phyloP scores from a whole-genome alignment of 2,329 filamentous ascomycete species.

The Colletotrichum shisoi region DNA sequence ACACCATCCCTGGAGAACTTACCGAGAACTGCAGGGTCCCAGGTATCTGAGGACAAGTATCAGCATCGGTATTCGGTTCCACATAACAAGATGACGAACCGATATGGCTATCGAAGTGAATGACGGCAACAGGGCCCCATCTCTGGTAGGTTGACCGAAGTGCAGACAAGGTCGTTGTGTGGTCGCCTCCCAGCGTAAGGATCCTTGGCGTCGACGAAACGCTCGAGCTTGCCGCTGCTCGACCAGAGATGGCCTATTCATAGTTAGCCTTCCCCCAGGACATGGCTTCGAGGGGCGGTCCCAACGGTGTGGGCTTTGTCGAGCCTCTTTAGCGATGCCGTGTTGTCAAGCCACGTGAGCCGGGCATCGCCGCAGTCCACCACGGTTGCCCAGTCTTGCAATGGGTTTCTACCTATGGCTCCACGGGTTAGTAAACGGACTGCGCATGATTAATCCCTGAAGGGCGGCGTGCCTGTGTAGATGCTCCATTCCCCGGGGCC shows the following conservation, averaged over 20 bases:
- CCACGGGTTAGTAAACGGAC: constrained; percentile 30
- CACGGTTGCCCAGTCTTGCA: constrained; percentile 50
- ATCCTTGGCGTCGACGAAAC: constrained; percentile 59
- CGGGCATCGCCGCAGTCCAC: constrained; percentile 83
- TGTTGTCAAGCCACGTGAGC: constrained; percentile 79
- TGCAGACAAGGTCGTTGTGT: constrained; percentile 69
- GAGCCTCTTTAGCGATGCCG: constrained; percentile 76
- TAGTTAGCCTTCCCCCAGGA: constrained; percentile 19
- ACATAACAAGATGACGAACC: constrained; percentile 47
- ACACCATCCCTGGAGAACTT: constrained; percentile 36
- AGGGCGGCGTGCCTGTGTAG: constrained; percentile 42
- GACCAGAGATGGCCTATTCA: constrained; percentile 46
- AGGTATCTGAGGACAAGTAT: constrained; percentile 63
- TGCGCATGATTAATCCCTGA: neutral
- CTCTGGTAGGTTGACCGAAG: constrained; percentile 65
- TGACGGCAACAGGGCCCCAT: constrained; percentile 67
- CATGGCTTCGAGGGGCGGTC: constrained; percentile 24
- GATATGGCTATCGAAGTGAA: constrained; percentile 73
- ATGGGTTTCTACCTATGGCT: constrained; percentile 26
- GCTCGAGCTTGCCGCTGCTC: constrained; percentile 53
- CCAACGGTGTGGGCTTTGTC: constrained; percentile 67
- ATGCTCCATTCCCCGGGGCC: constrained; percentile 41
- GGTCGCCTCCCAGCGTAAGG: constrained; percentile 70
- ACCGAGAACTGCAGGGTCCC: constrained; percentile 70
- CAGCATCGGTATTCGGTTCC: constrained; percentile 42